These are phyloP conservation scores for Dryadomyces quercus-mongolicae DNA, from an alignment of 2,329 filamentous ascomycete genomes.

Conservation along the genomic window DNA sequence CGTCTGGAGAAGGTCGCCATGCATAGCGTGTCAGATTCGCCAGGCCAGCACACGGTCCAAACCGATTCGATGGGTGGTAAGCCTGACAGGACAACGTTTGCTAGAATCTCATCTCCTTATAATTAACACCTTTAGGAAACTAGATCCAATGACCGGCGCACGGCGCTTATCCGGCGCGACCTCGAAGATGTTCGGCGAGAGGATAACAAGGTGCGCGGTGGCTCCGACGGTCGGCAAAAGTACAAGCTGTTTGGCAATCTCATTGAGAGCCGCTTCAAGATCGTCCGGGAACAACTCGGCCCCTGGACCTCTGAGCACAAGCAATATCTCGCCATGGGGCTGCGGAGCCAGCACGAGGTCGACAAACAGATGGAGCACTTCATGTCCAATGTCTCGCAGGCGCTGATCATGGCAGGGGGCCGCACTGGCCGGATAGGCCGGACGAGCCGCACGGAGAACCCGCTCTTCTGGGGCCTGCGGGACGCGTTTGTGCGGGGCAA, in stretches of 20 bases:
- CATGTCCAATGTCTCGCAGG: conserved; percentile 27
- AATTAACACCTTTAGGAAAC: not conserved
- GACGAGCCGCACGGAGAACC: conserved; percentile 31
- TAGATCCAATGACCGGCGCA: not conserved
- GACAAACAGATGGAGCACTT: conserved; percentile 33
- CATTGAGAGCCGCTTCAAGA: conserved; percentile 21
- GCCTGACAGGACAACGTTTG: too few species aligned
- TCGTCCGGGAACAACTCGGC: conserved; percentile 19
- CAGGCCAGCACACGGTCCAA: not conserved
- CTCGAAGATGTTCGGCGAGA: not conserved
- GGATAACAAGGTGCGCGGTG: not conserved
- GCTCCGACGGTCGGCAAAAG: conserved; percentile 7
- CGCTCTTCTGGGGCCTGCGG: conserved; percentile 45
- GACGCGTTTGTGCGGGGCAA: conserved; percentile 46
- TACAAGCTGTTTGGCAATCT: conserved; percentile 17
- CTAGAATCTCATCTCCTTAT: not conserved
- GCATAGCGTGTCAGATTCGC: too few species aligned
- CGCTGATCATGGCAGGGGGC: too few species aligned
- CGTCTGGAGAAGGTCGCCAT: not conserved
- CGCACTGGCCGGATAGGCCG: conserved; percentile 23
- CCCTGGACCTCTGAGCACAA: conserved; percentile 14
- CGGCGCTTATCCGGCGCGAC: not conserved
- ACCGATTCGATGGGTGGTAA: not conserved
- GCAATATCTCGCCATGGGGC: conserved; percentile 22
- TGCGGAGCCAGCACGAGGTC: conserved; percentile 28